Evolutionary conservation across 768 basidiomycete genomes (phyloP).

Genomic region (Boletus bicolor): DNA sequence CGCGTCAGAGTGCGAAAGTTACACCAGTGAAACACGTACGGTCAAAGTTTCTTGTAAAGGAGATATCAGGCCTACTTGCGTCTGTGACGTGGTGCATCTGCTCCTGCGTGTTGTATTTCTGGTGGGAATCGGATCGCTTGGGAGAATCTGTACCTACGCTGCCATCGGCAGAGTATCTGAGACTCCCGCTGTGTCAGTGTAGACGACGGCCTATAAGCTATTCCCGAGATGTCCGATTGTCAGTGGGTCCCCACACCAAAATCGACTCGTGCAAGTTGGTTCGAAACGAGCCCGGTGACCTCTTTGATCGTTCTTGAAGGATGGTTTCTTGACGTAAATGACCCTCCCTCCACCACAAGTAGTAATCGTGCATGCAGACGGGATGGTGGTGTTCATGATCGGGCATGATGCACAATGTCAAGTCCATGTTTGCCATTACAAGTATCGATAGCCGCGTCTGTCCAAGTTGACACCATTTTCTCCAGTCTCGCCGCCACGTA

Average conservation of each 20-base stretch:
- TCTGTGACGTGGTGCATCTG: not conserved
- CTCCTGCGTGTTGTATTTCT: not conserved
- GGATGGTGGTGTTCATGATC: not conserved
- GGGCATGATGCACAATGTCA: not conserved
- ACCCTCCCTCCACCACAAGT: not conserved
- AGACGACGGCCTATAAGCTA: not conserved
- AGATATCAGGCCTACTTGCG: not conserved
- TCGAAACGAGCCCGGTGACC: too few relatives aligned
- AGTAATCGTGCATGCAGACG: not conserved
- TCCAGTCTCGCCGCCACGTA: not conserved
- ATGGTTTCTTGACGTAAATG: conserved; percentile 1
- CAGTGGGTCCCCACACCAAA: not conserved
- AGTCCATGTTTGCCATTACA: not conserved
- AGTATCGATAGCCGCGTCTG: not conserved
- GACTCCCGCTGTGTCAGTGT: not conserved
- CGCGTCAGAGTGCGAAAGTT: not conserved
- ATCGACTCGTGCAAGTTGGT: not conserved
- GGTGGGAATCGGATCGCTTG: not conserved
- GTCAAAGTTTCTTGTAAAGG: not conserved
- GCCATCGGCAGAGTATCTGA: not conserved
- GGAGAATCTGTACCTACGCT: not conserved
- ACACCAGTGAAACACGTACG: too few relatives aligned
- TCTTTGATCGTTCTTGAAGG: not conserved
- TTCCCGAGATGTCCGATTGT: not conserved
- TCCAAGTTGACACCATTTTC: not conserved